Percentiles rank a stretch among this genome's conserved stretches.
Evolutionary conservation across 2,329 filamentous ascomycete species (phyloP).

Genomic region (Monilinia polystroma): DNA sequence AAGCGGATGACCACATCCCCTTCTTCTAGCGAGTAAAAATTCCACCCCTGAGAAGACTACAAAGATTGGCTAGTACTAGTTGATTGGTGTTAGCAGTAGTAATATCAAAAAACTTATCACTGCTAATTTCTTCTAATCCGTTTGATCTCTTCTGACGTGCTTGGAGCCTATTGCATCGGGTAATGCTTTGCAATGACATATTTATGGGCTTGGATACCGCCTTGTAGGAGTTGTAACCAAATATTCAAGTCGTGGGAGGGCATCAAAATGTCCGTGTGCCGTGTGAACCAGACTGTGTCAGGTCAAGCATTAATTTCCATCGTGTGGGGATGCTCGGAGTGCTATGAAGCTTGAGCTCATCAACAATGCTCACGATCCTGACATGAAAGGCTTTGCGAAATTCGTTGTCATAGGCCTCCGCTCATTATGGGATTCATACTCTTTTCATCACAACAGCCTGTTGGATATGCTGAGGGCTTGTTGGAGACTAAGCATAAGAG

Average conservation of each 20-base stretch:
- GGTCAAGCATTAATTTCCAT: neutral
- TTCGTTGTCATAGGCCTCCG: neutral
- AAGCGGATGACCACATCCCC: neutral
- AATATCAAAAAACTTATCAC: neutral
- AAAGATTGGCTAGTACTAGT: neutral
- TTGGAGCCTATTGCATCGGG: neutral
- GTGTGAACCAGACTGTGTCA: neutral
- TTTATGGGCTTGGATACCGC: neutral
- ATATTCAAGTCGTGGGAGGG: neutral
- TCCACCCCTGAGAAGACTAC: neutral
- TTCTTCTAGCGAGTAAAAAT: neutral
- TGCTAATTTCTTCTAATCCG: neutral
- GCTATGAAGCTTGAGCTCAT: slow-evolving; percentile 9
- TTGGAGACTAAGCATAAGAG: neutral
- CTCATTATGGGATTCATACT: neutral
- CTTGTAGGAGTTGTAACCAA: neutral
- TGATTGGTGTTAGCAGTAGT: neutral
- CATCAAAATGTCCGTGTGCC: neutral
- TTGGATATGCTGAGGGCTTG: neutral
- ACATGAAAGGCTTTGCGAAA: neutral
- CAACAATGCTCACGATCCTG: neutral
- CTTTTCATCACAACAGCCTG: neutral
- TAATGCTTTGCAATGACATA: neutral
- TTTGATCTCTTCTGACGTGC: neutral
- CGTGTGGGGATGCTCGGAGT: slow-evolving; percentile 5